phyloP scores from a whole-genome alignment of 1,284 basidiomycete species.

The Boletus semigastroideus region DNA sequence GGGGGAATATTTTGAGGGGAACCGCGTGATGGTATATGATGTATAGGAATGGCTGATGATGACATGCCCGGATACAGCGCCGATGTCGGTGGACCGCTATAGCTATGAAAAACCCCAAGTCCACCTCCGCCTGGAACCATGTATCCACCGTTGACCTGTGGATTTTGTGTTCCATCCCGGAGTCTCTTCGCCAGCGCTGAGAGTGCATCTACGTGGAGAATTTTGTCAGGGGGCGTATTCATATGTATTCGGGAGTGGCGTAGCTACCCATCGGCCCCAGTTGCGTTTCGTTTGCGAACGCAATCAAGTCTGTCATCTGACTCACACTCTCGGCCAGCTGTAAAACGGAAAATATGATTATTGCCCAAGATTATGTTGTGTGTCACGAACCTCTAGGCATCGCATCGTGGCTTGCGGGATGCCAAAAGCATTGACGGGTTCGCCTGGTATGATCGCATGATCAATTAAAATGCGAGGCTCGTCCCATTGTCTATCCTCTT shows the following conservation, averaged over 20 bases:
- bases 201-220: conserved; percentile 34
- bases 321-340: conserved; percentile 75
- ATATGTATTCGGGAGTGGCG: conserved; percentile 31
- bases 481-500: conserved; percentile 59
- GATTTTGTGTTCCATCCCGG: conserved; percentile 27
- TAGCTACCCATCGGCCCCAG: conserved; percentile 66
- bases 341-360: conserved; percentile 9
- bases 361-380: neutral
- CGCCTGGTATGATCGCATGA: conserved; percentile 62
- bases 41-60: conserved; percentile 35
- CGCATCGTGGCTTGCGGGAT: conserved; percentile 84
- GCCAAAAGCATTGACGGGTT: conserved; percentile 81
- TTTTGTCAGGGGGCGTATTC: conserved; percentile 27
- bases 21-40: conserved; percentile 36
- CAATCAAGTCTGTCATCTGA: conserved; percentile 72
- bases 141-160: conserved; percentile 24
- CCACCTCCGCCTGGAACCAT: conserved; percentile 22
- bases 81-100: conserved; percentile 31
- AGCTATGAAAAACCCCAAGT: conserved; percentile 25
- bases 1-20: conserved; percentile 50
- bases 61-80: conserved; percentile 51
- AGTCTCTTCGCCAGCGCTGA: conserved; percentile 33
- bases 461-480: conserved; percentile 59
- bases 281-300: conserved; percentile 51
- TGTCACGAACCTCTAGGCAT: conserved; percentile 64